A percentile compares a stretch with the other conserved stretches of the same genome.
Evolutionary conservation across 139 green algal species (phyloP).

Genomic region (Chlorella ohadii): DNA sequence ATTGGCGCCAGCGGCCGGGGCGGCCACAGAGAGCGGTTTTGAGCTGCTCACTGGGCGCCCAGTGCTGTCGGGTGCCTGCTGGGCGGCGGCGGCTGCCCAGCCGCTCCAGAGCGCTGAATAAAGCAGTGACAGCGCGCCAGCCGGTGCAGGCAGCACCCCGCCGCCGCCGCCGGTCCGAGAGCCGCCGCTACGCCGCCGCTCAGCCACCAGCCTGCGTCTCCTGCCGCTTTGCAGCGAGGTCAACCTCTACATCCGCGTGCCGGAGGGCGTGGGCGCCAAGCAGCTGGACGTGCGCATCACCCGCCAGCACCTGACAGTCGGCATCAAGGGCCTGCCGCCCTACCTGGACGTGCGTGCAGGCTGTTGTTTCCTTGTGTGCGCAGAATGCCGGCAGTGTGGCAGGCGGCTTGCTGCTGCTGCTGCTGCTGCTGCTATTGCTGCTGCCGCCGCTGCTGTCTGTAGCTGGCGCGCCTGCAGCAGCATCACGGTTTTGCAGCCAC

Average conservation of each 20-base stretch:
- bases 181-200: background rate
- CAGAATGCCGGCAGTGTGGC: too few species aligned
- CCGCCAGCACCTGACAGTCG: constrained; percentile 66
- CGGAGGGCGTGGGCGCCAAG: constrained; percentile 73
- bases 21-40: background rate
- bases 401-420: background rate
- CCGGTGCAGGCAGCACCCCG: too few species aligned
- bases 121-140: too few species aligned
- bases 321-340: constrained; percentile 78
- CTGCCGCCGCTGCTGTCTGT: too few species aligned
- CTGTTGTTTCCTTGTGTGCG: too few species aligned
- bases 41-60: background rate
- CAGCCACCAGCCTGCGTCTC: background rate
- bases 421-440: too few species aligned
- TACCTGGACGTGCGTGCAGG: constrained; percentile 79
- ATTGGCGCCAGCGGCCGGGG: background rate
- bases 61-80: too few species aligned
- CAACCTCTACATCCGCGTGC: constrained; percentile 85
- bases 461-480: too few species aligned
- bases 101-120: too few species aligned
- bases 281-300: constrained; percentile 74
- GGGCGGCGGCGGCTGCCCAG: too few species aligned
- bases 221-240: constrained; percentile 61
- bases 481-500: too few species aligned
- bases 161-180: background rate